Evolutionary conservation across 495 filamentous ascomycete species (phyloP).

Genomic region (Talaromyces ruber): DNA sequence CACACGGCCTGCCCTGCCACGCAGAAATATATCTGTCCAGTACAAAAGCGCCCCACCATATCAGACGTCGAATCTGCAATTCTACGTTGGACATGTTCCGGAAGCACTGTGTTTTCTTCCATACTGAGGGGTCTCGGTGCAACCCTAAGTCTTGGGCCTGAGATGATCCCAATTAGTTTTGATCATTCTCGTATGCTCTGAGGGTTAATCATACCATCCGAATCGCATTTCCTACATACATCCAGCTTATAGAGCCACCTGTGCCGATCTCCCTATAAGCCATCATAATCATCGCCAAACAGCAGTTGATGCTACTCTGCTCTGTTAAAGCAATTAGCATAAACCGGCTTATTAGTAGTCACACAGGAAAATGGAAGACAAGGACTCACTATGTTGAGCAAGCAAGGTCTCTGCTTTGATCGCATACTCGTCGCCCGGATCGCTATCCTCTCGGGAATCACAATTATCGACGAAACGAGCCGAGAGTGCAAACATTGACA

Average conservation of each 20-base stretch:
- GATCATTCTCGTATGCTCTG: not conserved
- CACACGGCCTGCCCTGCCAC: not conserved
- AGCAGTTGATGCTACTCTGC: slow-evolving; percentile 3
- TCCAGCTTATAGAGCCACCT: not conserved
- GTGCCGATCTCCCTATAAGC: not conserved
- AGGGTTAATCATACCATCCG: not conserved
- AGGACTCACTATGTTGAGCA: not conserved
- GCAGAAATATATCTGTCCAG: not conserved
- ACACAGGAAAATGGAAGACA: not conserved
- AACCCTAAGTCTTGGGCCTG: not conserved
- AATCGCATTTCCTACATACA: not conserved
- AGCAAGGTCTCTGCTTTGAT: slow-evolving; percentile 1
- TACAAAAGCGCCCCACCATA: slow-evolving; percentile 2
- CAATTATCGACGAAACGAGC: not conserved
- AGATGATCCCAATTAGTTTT: not conserved
- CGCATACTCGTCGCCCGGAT: slow-evolving; percentile 1
- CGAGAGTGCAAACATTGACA: slow-evolving; percentile 1
- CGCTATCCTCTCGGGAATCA: not conserved
- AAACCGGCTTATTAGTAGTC: not conserved
- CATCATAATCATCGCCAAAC: not conserved
- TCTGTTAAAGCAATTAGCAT: not conserved
- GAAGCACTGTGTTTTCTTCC: not conserved
- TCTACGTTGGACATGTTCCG: not conserved
- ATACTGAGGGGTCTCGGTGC: not conserved
- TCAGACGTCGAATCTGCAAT: not conserved